These are phyloP conservation scores for Beauveria medogensis DNA, from an alignment of 2,329 filamentous ascomycete genomes.

Conservation along the genomic window DNA sequence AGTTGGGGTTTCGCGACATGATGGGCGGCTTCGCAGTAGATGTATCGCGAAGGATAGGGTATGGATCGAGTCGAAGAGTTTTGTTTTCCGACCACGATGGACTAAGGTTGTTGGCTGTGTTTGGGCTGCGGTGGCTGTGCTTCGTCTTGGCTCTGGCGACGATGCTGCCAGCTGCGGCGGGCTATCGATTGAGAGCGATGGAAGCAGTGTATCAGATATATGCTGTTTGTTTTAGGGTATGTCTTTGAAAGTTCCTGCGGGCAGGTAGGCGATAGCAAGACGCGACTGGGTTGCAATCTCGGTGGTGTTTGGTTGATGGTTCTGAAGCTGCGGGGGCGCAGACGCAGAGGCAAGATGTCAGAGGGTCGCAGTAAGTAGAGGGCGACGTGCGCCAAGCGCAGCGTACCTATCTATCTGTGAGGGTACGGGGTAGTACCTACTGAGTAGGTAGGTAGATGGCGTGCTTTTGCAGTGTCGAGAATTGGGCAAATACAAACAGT, in stretches of 20 bases:
- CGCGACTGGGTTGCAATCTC: neutral
- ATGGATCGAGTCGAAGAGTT: neutral
- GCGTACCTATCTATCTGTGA: neutral
- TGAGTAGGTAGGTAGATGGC: neutral
- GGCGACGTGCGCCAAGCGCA: neutral
- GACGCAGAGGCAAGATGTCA: neutral
- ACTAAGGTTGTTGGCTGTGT: neutral
- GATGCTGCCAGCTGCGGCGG: neutral
- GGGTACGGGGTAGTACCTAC: neutral
- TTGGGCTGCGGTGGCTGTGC: neutral
- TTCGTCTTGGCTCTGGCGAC: neutral
- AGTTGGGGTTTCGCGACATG: conserved; percentile 26
- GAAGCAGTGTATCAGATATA: neutral
- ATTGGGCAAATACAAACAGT: neutral
- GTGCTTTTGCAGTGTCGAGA: neutral
- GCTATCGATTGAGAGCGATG: neutral
- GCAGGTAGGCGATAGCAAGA: neutral
- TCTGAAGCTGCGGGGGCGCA: neutral
- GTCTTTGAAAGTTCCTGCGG: neutral
- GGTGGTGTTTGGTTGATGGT: neutral
- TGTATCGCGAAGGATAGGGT: neutral
- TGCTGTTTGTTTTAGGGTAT: neutral
- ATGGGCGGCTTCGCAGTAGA: neutral
- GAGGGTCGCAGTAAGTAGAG: neutral
- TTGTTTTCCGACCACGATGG: neutral